A percentile compares a stretch with the other conserved stretches of the same genome.
These are phyloP conservation scores for Crithidia thermophila DNA, from an alignment of 208 protist genomes.

Conservation along the genomic window DNA sequence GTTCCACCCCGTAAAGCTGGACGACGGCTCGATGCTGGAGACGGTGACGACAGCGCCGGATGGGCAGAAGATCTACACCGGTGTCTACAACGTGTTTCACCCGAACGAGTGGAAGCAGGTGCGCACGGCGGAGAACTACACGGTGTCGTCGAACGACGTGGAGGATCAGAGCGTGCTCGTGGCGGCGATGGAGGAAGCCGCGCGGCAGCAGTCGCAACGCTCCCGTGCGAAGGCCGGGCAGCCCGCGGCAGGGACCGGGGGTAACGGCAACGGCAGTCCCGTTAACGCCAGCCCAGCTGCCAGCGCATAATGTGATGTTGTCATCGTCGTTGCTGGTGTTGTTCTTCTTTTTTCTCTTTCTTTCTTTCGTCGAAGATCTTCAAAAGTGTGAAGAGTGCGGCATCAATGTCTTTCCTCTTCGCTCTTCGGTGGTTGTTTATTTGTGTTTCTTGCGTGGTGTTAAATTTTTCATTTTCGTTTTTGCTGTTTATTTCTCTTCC, in stretches of 20 bases:
- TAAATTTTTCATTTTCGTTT: not conserved
- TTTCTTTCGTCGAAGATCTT: constrained; percentile 5
- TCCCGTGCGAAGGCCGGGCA: constrained; percentile 23
- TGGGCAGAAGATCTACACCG: constrained; percentile 26
- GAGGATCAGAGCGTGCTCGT: constrained; percentile 54
- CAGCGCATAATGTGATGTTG: constrained; percentile 1
- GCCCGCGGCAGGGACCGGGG: not conserved
- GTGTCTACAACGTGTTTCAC: constrained; percentile 67
- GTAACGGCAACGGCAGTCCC: constrained; percentile 25
- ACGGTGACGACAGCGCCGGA: constrained; percentile 17
- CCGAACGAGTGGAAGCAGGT: constrained; percentile 67
- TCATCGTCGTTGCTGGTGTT: not conserved
- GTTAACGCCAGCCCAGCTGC: constrained; percentile 4
- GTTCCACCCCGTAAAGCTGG: constrained; percentile 43
- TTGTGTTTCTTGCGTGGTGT: not conserved
- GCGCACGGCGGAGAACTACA: constrained; percentile 41
- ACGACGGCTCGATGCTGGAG: constrained; percentile 24
- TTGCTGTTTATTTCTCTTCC: not conserved
- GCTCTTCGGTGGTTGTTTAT: not conserved
- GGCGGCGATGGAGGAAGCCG: constrained; percentile 48
- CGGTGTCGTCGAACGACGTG: constrained; percentile 46
- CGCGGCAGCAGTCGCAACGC: constrained; percentile 42
- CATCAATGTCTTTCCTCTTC: constrained; percentile 1
- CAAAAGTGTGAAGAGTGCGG: no score
- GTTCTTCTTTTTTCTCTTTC: constrained; percentile 9